Base-by-base conservation (phyloP, 352 stramenopile genomes). In the Phytophthora crassamura region DNA sequence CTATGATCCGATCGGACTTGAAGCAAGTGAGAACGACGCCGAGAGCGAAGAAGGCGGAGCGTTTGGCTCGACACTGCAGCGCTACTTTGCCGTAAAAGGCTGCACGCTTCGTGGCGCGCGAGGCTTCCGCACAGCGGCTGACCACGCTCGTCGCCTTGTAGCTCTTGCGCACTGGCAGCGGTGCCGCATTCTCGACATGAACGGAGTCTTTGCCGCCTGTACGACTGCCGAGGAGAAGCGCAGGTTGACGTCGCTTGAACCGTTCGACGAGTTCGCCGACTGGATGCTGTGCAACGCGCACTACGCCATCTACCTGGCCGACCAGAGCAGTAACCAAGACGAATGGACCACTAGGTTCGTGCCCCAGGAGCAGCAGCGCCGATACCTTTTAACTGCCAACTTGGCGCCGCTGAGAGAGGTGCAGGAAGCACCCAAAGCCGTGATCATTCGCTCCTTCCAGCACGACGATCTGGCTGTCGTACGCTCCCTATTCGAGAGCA, bases 181-280 rank as follows among this genome's bases (percentile, higher is more conserved):
- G 2, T 84, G 77, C 11, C 64, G 77, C 11, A 75, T 91, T 10
- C 20, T 84, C 9, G 76, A 91, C 33, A 90, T 93, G 82, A 93
- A 93, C 39, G 64, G 73, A 7, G 69, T 91, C 9, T 88, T 82
- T 48, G 55, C 67, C 3, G 60, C 42, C 3, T 78, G 74, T 9
- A 80, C 71, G 9, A 74, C 39, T 34, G 20, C 33, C 14, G 45
- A 72, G n/a, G 82, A 91, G 51, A 84, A 83, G 41, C 43, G 52
- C 22, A 77, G 78, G 15, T 25, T 90, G n/a, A 38, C 70, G n/a
- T 38, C 56, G 2, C 68, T 91, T 20, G 84, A 93, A 38, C 65
- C 70, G 6, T 93, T 93, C 46, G 84, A 93, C 52, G 84, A 93
- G 38, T 87, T 77, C 52, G 70, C 72, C 12, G 84, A 93, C 63